phyloP scores from a whole-genome alignment of 306 rosid genomes.

The Fragaria vesca region DNA sequence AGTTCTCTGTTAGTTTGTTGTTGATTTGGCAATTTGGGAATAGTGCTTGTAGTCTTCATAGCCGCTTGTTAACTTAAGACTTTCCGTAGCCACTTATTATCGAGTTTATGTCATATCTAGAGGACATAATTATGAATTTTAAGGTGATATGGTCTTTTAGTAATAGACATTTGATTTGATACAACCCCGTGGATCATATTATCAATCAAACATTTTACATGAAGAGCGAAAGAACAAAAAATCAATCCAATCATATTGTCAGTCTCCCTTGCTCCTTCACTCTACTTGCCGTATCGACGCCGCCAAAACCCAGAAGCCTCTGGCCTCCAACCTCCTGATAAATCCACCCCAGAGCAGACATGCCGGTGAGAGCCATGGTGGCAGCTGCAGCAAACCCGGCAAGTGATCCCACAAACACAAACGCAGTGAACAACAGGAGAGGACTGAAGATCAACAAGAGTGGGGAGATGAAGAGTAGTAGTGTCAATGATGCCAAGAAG shows the following conservation, averaged over 20 bases:
- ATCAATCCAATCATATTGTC: no score
- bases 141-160: background rate
- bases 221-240: background rate
- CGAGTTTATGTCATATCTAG: no score
- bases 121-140: background rate
- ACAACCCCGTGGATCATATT: background rate
- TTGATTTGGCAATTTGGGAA: no score
- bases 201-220: background rate
- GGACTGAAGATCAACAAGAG: constrained; percentile 30
- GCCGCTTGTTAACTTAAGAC: no score
- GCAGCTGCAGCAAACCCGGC: constrained; percentile 22
- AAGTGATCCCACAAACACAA: constrained; percentile 1
- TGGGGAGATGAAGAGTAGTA: constrained; percentile 24
- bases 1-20: no score
- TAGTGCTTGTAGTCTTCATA: no score
- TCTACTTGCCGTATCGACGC: background rate
- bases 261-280: background rate
- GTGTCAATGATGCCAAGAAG: constrained; percentile 25
- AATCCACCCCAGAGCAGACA: constrained; percentile 9
- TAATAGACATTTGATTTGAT: background rate
- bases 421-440: constrained; percentile 8
- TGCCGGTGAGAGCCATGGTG: constrained; percentile 7
- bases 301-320: background rate
- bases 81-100: no score
- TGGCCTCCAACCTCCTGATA: constrained; percentile 4